A percentile compares a stretch with the other conserved stretches of the same genome.
Conservation (phyloP, 2,329 filamentous ascomycete genomes). For the Epicoccum sorghinum region DNA sequence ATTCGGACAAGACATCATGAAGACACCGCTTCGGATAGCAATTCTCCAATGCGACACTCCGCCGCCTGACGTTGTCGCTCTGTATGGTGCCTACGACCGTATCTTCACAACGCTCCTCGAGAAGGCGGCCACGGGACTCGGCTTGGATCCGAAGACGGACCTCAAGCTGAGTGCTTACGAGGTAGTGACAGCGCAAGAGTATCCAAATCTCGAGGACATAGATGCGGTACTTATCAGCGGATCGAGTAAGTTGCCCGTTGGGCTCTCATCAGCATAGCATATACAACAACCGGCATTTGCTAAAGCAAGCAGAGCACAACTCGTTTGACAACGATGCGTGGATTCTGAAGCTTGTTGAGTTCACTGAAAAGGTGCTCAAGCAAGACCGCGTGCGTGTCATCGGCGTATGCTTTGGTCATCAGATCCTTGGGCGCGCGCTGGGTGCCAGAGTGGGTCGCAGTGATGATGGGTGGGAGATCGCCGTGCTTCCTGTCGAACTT, state of each 20-base stretch:
- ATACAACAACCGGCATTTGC: background rate
- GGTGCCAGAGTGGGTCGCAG: slow-evolving; percentile 71
- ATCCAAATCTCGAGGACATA: slow-evolving; percentile 74
- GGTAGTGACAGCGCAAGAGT: slow-evolving; percentile 70
- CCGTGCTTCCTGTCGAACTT: slow-evolving; percentile 72
- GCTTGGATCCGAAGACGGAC: slow-evolving; percentile 46
- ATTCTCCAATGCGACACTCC: slow-evolving; percentile 89
- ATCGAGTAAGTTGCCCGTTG: slow-evolving; percentile 52
- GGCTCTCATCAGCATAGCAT: background rate
- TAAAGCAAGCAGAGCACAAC: slow-evolving; percentile 62
- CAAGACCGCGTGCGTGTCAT: slow-evolving; percentile 71
- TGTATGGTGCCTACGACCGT: slow-evolving; percentile 75
- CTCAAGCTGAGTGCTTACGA: slow-evolving; percentile 71
- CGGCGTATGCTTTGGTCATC: slow-evolving; percentile 86
- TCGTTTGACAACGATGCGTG: slow-evolving; percentile 76
- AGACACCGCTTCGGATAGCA: slow-evolving; percentile 70
- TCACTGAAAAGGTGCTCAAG: slow-evolving; percentile 64
- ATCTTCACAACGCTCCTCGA: slow-evolving; percentile 60
- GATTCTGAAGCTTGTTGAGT: slow-evolving; percentile 77
- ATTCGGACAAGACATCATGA: slow-evolving; percentile 31
- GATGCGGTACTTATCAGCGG: slow-evolving; percentile 87
- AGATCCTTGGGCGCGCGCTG: slow-evolving; percentile 78
- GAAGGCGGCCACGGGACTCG: slow-evolving; percentile 57
- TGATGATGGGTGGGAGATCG: slow-evolving; percentile 79
- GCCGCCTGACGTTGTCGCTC: slow-evolving; percentile 65